Conservation (phyloP, 2,329 filamentous ascomycete species). For the Dactylellina cionopaga region DNA sequence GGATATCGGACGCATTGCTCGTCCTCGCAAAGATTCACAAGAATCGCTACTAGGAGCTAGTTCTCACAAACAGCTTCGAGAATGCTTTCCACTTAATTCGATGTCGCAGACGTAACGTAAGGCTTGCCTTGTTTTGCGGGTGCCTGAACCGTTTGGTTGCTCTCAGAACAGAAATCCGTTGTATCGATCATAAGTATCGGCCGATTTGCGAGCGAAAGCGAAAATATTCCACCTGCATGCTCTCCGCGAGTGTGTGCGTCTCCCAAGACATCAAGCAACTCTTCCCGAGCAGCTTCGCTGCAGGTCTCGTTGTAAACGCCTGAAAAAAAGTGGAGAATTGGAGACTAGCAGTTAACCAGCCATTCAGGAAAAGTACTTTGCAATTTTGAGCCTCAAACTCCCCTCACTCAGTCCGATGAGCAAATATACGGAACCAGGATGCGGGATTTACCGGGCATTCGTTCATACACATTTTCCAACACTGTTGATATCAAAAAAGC, state of each 20-base stretch:
- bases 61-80: background rate
- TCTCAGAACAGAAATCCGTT: conserved; percentile 1
- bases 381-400: conserved; percentile 24
- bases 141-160: conserved; percentile 27
- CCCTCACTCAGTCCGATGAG: conserved; percentile 31
- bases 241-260: conserved; percentile 15
- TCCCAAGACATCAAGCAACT: conserved; percentile 9
- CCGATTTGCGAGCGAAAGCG: background rate
- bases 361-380: background rate
- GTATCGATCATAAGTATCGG: conserved; percentile 13
- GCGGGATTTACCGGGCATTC: conserved; percentile 23
- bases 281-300: conserved; percentile 8
- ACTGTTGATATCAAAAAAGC: conserved; percentile 31
- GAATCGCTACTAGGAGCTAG: background rate
- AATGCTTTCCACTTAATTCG: background rate
- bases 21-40: conserved; percentile 9
- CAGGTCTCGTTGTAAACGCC: background rate
- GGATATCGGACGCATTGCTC: too few species aligned
- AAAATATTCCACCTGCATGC: conserved; percentile 8
- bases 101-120: conserved; percentile 22
- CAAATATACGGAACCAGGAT: conserved; percentile 15
- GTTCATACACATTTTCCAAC: conserved; percentile 42
- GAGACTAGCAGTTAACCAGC: background rate
- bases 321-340: conserved; percentile 4
- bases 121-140: conserved; percentile 45